Conservation (phyloP, 768 basidiomycete species). For the Agrocybe pediades region DNA sequence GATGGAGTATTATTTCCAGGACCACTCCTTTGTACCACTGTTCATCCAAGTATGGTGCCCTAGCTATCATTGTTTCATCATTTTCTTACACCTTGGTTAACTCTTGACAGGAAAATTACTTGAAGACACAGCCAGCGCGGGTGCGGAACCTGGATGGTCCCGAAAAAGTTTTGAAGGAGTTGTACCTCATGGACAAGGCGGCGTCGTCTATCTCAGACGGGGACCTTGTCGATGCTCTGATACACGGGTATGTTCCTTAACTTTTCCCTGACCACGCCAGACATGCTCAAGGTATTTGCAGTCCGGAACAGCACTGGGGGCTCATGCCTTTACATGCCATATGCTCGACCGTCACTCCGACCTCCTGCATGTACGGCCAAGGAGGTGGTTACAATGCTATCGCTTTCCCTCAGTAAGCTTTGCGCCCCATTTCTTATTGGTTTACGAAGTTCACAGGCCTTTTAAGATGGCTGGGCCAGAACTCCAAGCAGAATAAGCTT, state of each 20-base stretch:
- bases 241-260: constrained; percentile 74
- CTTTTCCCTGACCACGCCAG: neutral
- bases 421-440: neutral
- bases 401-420: constrained; percentile 79
- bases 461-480: constrained; percentile 93
- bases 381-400: constrained; percentile 69
- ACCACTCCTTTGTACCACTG: constrained; percentile 90
- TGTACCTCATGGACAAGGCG: constrained; percentile 84
- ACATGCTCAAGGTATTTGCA: constrained; percentile 28
- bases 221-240: constrained; percentile 89
- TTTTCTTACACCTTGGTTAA: neutral
- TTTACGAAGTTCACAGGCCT: neutral
- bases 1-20: constrained; percentile 96
- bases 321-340: constrained; percentile 94
- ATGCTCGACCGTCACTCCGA: constrained; percentile 86
- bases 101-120: constrained; percentile 81
- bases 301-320: constrained; percentile 94
- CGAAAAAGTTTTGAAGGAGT: constrained; percentile 66
- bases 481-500: constrained; percentile 89
- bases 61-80: constrained; percentile 1
- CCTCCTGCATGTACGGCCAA: constrained; percentile 78
- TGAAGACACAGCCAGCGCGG: constrained; percentile 77
- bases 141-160: constrained; percentile 60
- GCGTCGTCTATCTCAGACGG: constrained; percentile 94
- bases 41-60: constrained; percentile 77